phyloP scores from a whole-genome alignment of 495 filamentous ascomycete genomes.

The Glutinoglossum americanum region DNA sequence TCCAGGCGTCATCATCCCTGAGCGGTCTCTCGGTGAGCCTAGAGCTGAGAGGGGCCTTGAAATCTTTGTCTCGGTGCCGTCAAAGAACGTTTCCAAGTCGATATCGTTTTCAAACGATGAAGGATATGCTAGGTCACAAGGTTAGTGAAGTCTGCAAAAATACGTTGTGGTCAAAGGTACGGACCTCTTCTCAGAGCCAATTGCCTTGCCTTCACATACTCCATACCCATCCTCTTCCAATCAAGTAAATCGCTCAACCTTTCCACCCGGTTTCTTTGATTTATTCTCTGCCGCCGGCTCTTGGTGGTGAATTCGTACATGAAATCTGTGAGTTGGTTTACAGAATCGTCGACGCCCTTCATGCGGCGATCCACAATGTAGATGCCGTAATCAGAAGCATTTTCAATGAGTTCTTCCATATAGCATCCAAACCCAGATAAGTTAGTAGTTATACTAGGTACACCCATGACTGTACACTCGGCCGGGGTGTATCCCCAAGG shows the following conservation, averaged over 20 bases:
- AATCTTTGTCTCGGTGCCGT: conserved; percentile 77
- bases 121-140: conserved; percentile 48
- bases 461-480: conserved; percentile 98
- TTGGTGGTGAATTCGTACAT: conserved; percentile 95
- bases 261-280: conserved; percentile 96
- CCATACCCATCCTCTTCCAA: conserved; percentile 99
- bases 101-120: conserved; percentile 54
- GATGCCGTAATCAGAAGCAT: conserved; percentile 92
- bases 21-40: conserved; percentile 72
- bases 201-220: conserved; percentile 94
- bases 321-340: conserved; percentile 77
- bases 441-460: conserved; percentile 96
- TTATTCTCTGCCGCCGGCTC: conserved; percentile 88
- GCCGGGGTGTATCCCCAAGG: conserved; percentile 98
- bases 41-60: conserved; percentile 82
- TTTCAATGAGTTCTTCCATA: conserved; percentile 98
- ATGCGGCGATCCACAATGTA: conserved; percentile 91
- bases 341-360: conserved; percentile 93
- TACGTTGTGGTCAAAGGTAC: conserved; percentile 2
- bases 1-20: conserved; percentile 97
- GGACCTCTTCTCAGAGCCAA: conserved; percentile 64
- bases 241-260: conserved; percentile 83
- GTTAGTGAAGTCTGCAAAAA: neutral
- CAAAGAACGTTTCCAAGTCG: conserved; percentile 61
- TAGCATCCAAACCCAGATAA: conserved; percentile 96